These are phyloP conservation scores for Tolypocladium ovalisporum DNA, from an alignment of 2,329 filamentous ascomycete species.

Conservation along the genomic window DNA sequence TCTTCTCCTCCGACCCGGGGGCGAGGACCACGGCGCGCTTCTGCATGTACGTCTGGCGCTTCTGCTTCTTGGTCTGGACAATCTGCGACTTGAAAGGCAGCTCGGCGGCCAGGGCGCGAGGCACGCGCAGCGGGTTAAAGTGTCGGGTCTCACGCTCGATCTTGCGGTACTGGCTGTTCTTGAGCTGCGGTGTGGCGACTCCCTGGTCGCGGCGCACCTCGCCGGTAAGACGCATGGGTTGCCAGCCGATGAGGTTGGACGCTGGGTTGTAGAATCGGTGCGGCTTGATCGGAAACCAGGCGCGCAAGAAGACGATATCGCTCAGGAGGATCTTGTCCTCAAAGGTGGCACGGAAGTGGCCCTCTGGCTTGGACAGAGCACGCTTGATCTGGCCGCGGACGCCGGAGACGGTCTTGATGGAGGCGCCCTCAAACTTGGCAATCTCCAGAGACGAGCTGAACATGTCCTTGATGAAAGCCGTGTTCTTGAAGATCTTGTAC, in stretches of 20 bases:
- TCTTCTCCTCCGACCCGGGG: conserved; percentile 76
- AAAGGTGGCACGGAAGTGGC: conserved; percentile 92
- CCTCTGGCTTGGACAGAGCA: conserved; percentile 84
- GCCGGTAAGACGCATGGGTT: conserved; percentile 87
- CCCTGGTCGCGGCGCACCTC: conserved; percentile 71
- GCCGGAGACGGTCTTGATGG: conserved; percentile 91
- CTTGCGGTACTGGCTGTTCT: conserved; percentile 74
- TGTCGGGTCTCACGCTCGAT: conserved; percentile 57
- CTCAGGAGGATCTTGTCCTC: conserved; percentile 97
- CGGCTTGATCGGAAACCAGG: conserved; percentile 94
- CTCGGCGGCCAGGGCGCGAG: conserved; percentile 66
- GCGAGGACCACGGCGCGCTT: conserved; percentile 84
- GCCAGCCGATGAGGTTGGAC: conserved; percentile 87
- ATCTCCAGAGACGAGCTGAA: conserved; percentile 89
- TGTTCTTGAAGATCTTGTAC: conserved; percentile 99
- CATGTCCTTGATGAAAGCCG: conserved; percentile 98
- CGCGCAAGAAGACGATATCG: conserved; percentile 90
- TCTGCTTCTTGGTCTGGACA: conserved; percentile 67
- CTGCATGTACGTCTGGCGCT: conserved; percentile 78
- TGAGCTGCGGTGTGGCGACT: conserved; percentile 65
- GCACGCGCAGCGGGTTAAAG: conserved; percentile 73
- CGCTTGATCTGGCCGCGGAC: conserved; percentile 96
- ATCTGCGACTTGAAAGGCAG: conserved; percentile 93
- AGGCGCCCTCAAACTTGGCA: conserved; percentile 94
- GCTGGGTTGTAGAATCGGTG: conserved; percentile 96